phyloP scores from a whole-genome alignment of 140 eudicot species.

The Bidens hawaiensis region DNA sequence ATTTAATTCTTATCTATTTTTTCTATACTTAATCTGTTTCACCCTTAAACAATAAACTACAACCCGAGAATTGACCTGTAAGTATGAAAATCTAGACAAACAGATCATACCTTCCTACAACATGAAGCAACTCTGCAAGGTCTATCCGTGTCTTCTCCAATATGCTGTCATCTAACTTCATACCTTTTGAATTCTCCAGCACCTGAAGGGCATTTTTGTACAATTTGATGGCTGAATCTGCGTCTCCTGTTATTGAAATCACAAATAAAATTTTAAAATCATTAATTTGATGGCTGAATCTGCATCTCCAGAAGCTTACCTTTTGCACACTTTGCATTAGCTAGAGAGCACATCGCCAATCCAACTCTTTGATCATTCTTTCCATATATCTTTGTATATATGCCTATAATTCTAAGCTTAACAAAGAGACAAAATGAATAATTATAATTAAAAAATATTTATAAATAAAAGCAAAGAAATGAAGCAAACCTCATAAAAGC shows the following conservation, averaged over 20 bases:
- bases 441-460: conserved; percentile 1
- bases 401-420: conserved; percentile 50
- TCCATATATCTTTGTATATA: conserved; percentile 57
- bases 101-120: conserved; percentile 61
- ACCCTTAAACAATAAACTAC: background rate
- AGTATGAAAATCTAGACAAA: background rate
- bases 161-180: conserved; percentile 45
- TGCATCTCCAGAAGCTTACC: conserved; percentile 33
- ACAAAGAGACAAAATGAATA: conserved; percentile 13
- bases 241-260: conserved; percentile 49
- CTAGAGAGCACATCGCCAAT: conserved; percentile 74
- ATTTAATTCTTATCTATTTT: background rate
- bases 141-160: conserved; percentile 76
- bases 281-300: background rate
- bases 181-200: conserved; percentile 40
- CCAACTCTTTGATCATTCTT: conserved; percentile 73
- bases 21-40: background rate
- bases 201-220: conserved; percentile 57
- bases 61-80: background rate
- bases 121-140: conserved; percentile 81
- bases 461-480: background rate
- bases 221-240: conserved; percentile 71
- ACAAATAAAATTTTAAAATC: background rate
- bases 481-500: conserved; percentile 47
- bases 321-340: conserved; percentile 81